Base-by-base conservation (phyloP, 2,329 filamentous ascomycete species). In the Didymella exigua region DNA sequence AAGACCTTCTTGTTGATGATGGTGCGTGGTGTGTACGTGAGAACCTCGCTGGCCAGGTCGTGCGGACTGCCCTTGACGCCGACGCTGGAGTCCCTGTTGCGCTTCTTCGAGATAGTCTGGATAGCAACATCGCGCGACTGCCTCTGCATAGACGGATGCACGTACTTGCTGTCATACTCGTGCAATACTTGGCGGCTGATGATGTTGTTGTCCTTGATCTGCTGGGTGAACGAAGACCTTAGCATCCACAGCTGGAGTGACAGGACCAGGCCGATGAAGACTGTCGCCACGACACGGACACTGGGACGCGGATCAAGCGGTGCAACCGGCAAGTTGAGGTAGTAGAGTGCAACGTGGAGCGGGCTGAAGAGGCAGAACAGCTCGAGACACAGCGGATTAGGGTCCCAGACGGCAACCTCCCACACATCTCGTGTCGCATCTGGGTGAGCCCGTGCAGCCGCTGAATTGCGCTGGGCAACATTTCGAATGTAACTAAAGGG, bases 121-220 rank as follows among this genome's bases (percentile, higher is more conserved):
- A 89, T 95, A 5, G 86, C 89, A 1, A 93, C 91, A 67, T 89
- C 85, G 61, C 87, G 81, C 61, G 96, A 90, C 5, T 89, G 81
- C 7, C 89, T 90, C 65, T 96, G 90, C n/a, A 96, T 84, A 10
- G 88, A 84, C 2, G 95, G 95, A 68, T 96, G 91, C 1, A 99
- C 95, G 69, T 89, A 97, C 78, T 99, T 99, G 64, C 86, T 90
- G 71, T 98, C 91, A 71, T 99, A 99, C 76, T 99, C 95, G 72
- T 92, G 88, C 76, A 98, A 82, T 5, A 98, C 93, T 75, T 98
- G 90, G 65, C 89, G 91, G 64, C 96, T 91, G 54, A 99, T 89
- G 41, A 97, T 83, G 2, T 87, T 82, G 2, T 85, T 86, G 74
- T 99, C 95, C 71, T 92, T 96, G 57, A 85, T 86, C 73, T 98